A percentile compares a stretch with the other conserved stretches of the same genome.
Conservation (phyloP, 1,139 yeast genomes). For the Suhomyces kunorum region DNA sequence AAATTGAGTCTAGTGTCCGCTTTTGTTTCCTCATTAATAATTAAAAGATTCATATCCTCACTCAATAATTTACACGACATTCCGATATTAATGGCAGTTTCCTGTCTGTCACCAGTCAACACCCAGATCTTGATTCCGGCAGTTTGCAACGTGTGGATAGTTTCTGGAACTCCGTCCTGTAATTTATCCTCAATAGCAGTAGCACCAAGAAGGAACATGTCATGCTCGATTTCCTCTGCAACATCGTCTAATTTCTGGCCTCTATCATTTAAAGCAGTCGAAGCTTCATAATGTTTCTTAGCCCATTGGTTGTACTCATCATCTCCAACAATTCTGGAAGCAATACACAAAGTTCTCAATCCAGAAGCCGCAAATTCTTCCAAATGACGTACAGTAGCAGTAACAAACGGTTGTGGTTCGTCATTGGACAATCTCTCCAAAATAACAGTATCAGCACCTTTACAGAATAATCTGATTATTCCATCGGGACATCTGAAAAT, state of each 20-base stretch:
- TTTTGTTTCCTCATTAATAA: slow-evolving; percentile 82
- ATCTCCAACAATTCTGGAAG: slow-evolving; percentile 77
- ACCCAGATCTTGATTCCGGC: slow-evolving; percentile 99
- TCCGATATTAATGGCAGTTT: slow-evolving; percentile 98
- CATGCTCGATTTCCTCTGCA: slow-evolving; percentile 76
- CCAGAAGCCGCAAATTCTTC: slow-evolving; percentile 98
- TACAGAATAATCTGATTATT: slow-evolving; percentile 80
- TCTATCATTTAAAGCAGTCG: slow-evolving; percentile 78
- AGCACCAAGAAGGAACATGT: slow-evolving; percentile 84
- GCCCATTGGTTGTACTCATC: slow-evolving; percentile 73
- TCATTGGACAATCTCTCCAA: slow-evolving; percentile 70
- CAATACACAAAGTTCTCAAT: slow-evolving; percentile 89
- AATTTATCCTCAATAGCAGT: slow-evolving; percentile 98
- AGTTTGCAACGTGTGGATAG: slow-evolving; percentile 88
- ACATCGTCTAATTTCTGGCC: slow-evolving; percentile 69
- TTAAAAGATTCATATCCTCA: slow-evolving; percentile 92
- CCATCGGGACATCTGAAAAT: slow-evolving; percentile 95
- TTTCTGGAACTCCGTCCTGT: slow-evolving; percentile 98
- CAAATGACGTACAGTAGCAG: slow-evolving; percentile 78
- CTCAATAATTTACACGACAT: slow-evolving; percentile 93
- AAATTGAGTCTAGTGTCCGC: slow-evolving; percentile 74
- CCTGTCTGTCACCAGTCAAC: slow-evolving; percentile 96
- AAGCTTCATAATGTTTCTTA: slow-evolving; percentile 69
- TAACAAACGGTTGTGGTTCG: slow-evolving; percentile 75
- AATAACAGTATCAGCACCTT: slow-evolving; percentile 98